phyloP scores from a whole-genome alignment of 2,329 filamentous ascomycete species.

The Ophiostoma ips region DNA sequence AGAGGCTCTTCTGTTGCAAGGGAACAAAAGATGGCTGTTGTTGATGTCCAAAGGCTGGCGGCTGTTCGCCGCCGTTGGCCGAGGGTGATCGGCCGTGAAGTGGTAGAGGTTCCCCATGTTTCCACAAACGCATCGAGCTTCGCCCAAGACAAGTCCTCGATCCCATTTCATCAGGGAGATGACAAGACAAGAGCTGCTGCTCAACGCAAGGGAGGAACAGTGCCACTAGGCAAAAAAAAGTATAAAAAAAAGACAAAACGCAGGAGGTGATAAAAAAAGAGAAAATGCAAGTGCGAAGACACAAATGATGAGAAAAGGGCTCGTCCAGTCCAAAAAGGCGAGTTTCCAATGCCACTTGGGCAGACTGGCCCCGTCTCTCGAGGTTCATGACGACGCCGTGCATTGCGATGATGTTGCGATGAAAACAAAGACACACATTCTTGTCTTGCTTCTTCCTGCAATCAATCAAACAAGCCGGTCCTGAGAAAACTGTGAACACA shows the following conservation, averaged over 20 bases:
- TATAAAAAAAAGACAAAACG: background rate
- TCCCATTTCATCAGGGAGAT: background rate
- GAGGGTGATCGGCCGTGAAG: background rate
- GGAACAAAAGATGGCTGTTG: background rate
- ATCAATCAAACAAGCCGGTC: background rate
- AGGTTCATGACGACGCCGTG: background rate
- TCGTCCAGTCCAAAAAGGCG: background rate
- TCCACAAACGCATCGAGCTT: background rate
- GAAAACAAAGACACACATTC: background rate
- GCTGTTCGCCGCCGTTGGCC: background rate
- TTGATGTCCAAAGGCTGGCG: background rate
- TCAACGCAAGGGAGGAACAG: background rate
- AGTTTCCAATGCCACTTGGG: slow-evolving; percentile 2
- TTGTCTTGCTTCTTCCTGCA: background rate
- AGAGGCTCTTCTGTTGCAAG: background rate
- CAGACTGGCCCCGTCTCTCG: background rate
- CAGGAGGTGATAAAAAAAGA: background rate
- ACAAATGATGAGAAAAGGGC: background rate
- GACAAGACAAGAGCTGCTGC: background rate
- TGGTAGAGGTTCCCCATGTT: background rate
- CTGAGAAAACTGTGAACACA: slow-evolving; percentile 1
- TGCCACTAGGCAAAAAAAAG: background rate
- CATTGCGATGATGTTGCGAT: background rate
- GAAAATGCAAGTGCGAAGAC: background rate
- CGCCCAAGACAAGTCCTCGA: background rate